Conservation (phyloP, 1,284 basidiomycete genomes). For the Sparassis latifolia region DNA sequence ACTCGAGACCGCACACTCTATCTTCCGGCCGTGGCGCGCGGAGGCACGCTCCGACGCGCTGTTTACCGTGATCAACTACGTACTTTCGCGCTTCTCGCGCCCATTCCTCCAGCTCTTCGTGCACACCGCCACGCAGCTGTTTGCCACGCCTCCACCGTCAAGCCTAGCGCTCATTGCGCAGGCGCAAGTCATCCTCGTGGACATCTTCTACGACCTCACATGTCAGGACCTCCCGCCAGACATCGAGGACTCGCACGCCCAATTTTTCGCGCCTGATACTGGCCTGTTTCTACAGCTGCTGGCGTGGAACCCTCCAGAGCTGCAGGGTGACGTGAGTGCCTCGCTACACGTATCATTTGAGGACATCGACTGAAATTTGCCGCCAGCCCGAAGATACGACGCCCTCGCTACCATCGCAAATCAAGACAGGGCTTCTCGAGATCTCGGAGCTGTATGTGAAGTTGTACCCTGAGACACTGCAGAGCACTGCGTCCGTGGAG, state of each 20-base stretch:
- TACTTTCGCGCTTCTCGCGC: slow-evolving; percentile 76
- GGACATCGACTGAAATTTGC: slow-evolving; percentile 5
- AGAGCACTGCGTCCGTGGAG: slow-evolving; percentile 63
- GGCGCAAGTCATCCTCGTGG: slow-evolving; percentile 72
- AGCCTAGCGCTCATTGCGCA: slow-evolving; percentile 56
- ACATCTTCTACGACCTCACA: slow-evolving; percentile 91
- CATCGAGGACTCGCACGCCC: slow-evolving; percentile 84
- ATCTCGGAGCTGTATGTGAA: slow-evolving; percentile 90
- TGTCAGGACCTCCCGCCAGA: slow-evolving; percentile 94
- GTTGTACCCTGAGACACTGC: slow-evolving; percentile 85
- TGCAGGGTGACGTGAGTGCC: slow-evolving; percentile 63
- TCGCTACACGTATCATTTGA: neutral
- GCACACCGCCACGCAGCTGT: slow-evolving; percentile 49
- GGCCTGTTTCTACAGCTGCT: slow-evolving; percentile 80
- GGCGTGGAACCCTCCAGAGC: slow-evolving; percentile 67
- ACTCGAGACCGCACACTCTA: slow-evolving; percentile 91
- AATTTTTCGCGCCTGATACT: slow-evolving; percentile 67
- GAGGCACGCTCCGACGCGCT: slow-evolving; percentile 85
- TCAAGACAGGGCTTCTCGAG: slow-evolving; percentile 89
- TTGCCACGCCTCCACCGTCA: slow-evolving; percentile 34
- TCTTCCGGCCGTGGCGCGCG: slow-evolving; percentile 90
- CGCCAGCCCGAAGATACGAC: slow-evolving; percentile 75
- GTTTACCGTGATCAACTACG: slow-evolving; percentile 90
- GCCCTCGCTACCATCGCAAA: slow-evolving; percentile 78
- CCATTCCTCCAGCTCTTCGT: slow-evolving; percentile 85